phyloP scores from a whole-genome alignment of 768 basidiomycete genomes.

The Boletus reticulatus region DNA sequence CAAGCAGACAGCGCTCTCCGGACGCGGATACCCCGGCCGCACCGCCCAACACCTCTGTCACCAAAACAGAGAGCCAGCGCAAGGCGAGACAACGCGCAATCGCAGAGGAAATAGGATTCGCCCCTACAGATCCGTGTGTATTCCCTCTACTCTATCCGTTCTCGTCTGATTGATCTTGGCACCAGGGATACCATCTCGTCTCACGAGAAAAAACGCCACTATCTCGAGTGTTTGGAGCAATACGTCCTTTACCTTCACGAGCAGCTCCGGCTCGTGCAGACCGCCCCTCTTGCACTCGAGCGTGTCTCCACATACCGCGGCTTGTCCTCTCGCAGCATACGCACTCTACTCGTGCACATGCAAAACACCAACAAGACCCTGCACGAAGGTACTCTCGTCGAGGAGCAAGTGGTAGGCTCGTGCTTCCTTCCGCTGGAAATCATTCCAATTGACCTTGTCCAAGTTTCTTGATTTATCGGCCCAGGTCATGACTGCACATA shows the following conservation, averaged over 20 bases:
- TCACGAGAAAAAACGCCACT: conserved; percentile 74
- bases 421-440: background rate
- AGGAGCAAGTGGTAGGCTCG: conserved; percentile 52
- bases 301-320: conserved; percentile 53
- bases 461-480: conserved; percentile 31
- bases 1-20: conserved; percentile 10
- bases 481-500: conserved; percentile 28
- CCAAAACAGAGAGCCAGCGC: conserved; percentile 48
- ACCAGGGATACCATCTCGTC: conserved; percentile 69
- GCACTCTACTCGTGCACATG: conserved; percentile 72
- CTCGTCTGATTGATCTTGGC: background rate
- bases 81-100: conserved; percentile 58
- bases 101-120: conserved; percentile 54
- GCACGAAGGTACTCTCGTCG: conserved; percentile 46
- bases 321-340: conserved; percentile 60
- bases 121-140: conserved; percentile 61
- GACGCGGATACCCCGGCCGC: background rate
- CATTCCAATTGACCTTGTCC: background rate
- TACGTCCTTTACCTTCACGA: conserved; percentile 67
- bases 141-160: background rate
- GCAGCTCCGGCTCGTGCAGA: conserved; percentile 51
- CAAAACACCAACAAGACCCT: conserved; percentile 52
- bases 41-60: conserved; percentile 6
- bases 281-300: conserved; percentile 45
- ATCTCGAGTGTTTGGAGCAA: conserved; percentile 70